Conservation (phyloP, 2,329 filamentous ascomycete genomes). For the Colletotrichum navitas region DNA sequence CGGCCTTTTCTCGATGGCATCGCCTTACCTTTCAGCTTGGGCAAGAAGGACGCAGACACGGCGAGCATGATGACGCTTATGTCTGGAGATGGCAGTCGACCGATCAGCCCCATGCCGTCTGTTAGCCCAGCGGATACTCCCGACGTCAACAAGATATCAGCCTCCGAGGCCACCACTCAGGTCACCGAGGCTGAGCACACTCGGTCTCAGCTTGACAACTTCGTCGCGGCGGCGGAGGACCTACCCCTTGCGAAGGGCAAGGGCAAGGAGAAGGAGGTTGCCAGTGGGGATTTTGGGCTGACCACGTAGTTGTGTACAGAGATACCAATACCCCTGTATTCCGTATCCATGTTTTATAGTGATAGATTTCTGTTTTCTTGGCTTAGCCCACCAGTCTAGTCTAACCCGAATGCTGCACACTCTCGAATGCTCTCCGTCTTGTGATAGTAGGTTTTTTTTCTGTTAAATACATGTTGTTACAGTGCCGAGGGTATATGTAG, state of each 20-base stretch:
- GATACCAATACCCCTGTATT: constrained; percentile 8
- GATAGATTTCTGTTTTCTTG: background rate
- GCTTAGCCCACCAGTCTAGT: too few species aligned
- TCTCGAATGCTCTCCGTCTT: background rate
- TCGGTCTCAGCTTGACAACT: constrained; percentile 64
- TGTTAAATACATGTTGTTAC: constrained; percentile 37
- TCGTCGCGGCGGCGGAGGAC: constrained; percentile 65
- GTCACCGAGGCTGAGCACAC: constrained; percentile 11
- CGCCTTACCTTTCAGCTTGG: constrained; percentile 79
- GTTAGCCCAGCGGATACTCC: constrained; percentile 5
- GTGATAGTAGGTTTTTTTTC: constrained; percentile 18
- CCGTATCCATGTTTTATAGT: background rate
- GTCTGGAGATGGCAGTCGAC: constrained; percentile 55
- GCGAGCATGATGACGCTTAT: constrained; percentile 78
- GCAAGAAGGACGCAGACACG: constrained; percentile 69
- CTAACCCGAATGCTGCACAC: background rate
- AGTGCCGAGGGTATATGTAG: constrained; percentile 39
- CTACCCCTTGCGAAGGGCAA: constrained; percentile 48
- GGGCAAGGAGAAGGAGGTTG: constrained; percentile 37
- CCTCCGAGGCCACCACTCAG: constrained; percentile 14
- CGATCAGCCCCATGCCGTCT: constrained; percentile 49
- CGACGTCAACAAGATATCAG: background rate
- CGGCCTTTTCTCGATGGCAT: constrained; percentile 77
- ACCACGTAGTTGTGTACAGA: constrained; percentile 5
- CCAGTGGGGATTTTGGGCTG: constrained; percentile 1